Conservation (phyloP, 441 rosid genomes). For the Pelargonium australe region DNA sequence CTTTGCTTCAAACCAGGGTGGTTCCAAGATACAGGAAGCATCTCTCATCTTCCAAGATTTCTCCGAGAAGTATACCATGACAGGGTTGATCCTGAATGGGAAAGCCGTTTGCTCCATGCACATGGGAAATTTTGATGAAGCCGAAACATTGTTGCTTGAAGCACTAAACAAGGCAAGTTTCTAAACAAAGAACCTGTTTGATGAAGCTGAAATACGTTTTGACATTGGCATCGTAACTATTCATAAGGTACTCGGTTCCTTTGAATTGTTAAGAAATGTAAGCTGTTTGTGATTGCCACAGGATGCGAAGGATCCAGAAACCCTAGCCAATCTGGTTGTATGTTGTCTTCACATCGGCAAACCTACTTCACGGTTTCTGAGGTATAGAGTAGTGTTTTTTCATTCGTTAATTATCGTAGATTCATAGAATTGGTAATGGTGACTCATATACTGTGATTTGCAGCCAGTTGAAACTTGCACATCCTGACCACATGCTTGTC, state of each 20-base stretch:
- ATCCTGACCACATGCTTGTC: conserved; percentile 67
- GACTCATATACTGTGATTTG: conserved; percentile 22
- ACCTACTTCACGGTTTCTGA: conserved; percentile 74
- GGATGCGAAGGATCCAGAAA: conserved; percentile 96
- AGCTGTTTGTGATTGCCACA: conserved; percentile 28
- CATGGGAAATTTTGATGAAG: conserved; percentile 93
- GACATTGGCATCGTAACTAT: no score
- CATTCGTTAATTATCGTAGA: neutral
- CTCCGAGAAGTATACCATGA: conserved; percentile 83
- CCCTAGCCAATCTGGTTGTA: conserved; percentile 80
- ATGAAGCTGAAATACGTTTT: no score
- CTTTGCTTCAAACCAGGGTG: conserved; percentile 50
- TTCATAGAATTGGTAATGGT: neutral
- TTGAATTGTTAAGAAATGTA: neutral
- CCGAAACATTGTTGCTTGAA: conserved; percentile 81
- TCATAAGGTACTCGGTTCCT: no score
- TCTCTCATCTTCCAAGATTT: conserved; percentile 89
- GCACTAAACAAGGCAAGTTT: conserved; percentile 84
- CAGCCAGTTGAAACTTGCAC: conserved; percentile 90
- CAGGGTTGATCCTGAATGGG: conserved; percentile 78
- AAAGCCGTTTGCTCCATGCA: conserved; percentile 94
- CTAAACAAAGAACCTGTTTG: neutral
- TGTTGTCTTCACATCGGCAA: conserved; percentile 91
- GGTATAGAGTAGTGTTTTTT: conserved; percentile 31
- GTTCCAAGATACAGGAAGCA: conserved; percentile 89